Percentiles rank a stretch among this genome's conserved stretches.
phyloP scores from a whole-genome alignment of 164 flowering plant species.

The Magnolia officinalis region DNA sequence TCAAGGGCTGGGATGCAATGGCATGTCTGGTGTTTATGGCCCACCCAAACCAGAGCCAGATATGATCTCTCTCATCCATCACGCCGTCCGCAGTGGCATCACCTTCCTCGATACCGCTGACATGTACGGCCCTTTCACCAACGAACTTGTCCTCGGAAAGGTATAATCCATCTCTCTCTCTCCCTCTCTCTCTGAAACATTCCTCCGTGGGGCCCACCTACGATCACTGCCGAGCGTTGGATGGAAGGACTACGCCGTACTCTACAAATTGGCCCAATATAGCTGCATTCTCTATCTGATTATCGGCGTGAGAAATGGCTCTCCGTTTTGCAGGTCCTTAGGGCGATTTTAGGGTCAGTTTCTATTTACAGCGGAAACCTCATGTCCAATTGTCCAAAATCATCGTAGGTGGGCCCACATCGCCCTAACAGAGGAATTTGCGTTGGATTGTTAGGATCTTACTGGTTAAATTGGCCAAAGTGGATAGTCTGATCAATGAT shows the following conservation, averaged over 20 bases:
- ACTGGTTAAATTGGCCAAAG: constrained; percentile 14
- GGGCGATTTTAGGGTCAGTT: too few relatives aligned
- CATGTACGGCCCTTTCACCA: constrained; percentile 33
- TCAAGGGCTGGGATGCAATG: constrained; percentile 31
- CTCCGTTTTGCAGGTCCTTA: too few relatives aligned
- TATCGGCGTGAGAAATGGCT: too few relatives aligned
- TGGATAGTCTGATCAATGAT: background rate
- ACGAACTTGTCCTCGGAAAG: constrained; percentile 34
- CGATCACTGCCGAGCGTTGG: background rate
- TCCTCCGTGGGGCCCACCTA: background rate
- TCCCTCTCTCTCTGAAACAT: background rate
- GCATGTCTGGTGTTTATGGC: constrained; percentile 34
- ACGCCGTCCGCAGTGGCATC: constrained; percentile 31
- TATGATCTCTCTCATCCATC: constrained; percentile 31
- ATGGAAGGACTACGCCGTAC: too few relatives aligned
- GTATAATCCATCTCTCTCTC: background rate
- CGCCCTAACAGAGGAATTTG: too few relatives aligned
- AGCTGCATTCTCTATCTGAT: too few relatives aligned
- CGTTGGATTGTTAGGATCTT: constrained; percentile 10
- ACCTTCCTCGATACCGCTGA: constrained; percentile 45
- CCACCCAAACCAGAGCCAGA: constrained; percentile 27
- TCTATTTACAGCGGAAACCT: too few relatives aligned
- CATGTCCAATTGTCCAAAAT: too few relatives aligned
- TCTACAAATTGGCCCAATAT: too few relatives aligned
- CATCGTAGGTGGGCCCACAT: too few relatives aligned